These are phyloP conservation scores for Wickerhamomyces alni DNA, from an alignment of 805 yeast species.

Conservation along the genomic window DNA sequence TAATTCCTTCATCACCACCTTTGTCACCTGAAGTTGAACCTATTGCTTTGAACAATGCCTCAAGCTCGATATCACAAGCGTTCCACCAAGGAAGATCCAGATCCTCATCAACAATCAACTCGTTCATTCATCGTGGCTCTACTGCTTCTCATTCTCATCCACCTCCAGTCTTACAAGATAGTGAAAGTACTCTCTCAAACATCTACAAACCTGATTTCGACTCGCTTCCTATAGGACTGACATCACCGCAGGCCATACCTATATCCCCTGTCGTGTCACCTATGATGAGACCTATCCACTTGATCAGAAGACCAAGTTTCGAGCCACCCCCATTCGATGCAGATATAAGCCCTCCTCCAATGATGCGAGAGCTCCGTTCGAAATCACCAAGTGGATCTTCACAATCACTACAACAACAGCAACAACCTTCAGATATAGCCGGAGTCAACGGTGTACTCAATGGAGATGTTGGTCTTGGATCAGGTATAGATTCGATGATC, in stretches of 20 bases:
- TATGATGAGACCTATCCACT: conserved; percentile 46
- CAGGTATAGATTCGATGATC: conserved; percentile 2
- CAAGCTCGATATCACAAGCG: background rate
- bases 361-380: conserved; percentile 5
- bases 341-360: conserved; percentile 32
- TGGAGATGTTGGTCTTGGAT: background rate
- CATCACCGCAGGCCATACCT: conserved; percentile 65
- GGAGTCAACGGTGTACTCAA: background rate
- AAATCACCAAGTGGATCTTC: conserved; percentile 5
- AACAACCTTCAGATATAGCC: background rate
- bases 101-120: conserved; percentile 25
- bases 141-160: background rate
- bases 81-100: conserved; percentile 22
- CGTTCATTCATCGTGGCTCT: background rate
- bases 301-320: conserved; percentile 46
- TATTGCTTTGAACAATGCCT: conserved; percentile 25
- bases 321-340: conserved; percentile 63
- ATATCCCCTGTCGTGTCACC: conserved; percentile 44
- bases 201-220: conserved; percentile 58
- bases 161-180: background rate
- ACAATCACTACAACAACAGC: no score
- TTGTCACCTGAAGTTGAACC: conserved; percentile 50
- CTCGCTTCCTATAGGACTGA: conserved; percentile 35
- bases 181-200: conserved; percentile 27
- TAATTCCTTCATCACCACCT: conserved; percentile 37